Evolutionary conservation across 1,284 basidiomycete species (phyloP).

Genomic region (Trametes pubescens): DNA sequence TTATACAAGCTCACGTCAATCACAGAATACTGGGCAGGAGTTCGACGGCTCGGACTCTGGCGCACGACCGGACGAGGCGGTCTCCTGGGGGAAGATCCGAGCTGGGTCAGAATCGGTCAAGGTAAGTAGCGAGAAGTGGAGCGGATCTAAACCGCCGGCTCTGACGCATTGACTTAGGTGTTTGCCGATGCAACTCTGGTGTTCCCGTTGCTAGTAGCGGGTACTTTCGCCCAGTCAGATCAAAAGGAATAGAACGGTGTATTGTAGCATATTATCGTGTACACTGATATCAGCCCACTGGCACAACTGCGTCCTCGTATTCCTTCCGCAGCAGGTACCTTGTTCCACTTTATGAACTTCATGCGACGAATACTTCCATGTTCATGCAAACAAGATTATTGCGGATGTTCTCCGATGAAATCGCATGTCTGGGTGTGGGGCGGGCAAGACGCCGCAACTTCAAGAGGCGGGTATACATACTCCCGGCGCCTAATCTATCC

Average conservation of each 20-base stretch:
- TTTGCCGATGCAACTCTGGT: conserved; percentile 76
- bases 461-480: no score
- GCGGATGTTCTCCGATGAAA: no score
- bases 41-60: conserved; percentile 99
- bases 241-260: neutral
- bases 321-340: neutral
- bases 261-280: conserved; percentile 9
- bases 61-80: conserved; percentile 96
- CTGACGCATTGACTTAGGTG: conserved; percentile 42
- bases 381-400: neutral
- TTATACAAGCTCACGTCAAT: neutral
- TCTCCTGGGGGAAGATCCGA: conserved; percentile 99
- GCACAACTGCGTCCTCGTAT: no score
- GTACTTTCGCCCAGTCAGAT: conserved; percentile 61
- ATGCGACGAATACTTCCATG: neutral
- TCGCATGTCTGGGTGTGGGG: no score
- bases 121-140: conserved; percentile 50
- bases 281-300: neutral
- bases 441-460: no score
- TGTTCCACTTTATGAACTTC: neutral
- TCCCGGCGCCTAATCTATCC: no score
- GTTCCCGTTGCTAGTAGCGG: conserved; percentile 77
- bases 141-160: conserved; percentile 7
- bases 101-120: conserved; percentile 93
- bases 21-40: conserved; percentile 96